Evolutionary conservation across 192 early-diverging fungal species (phyloP).

Genomic region (Cetraspora pellucida): DNA sequence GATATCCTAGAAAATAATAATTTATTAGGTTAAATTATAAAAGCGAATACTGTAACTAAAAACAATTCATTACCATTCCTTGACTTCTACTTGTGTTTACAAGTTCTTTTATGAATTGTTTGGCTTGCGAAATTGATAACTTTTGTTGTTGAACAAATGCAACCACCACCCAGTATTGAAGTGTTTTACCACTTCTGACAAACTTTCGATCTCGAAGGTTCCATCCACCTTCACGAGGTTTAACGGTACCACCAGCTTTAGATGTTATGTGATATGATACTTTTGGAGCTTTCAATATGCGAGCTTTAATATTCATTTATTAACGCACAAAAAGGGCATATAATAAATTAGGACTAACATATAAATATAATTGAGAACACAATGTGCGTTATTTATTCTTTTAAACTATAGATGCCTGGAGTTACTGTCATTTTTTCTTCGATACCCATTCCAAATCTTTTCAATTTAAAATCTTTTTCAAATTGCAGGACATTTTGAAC

Average conservation of each 20-base stretch:
- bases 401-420: constrained; percentile 41
- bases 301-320: constrained; percentile 52
- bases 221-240: constrained; percentile 80
- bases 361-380: background rate
- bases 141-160: constrained; percentile 66
- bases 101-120: constrained; percentile 76
- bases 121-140: constrained; percentile 53
- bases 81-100: constrained; percentile 72
- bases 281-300: constrained; percentile 77
- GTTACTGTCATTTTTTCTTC: constrained; percentile 67
- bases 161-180: constrained; percentile 83
- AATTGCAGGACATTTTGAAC: constrained; percentile 64
- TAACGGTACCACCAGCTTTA: constrained; percentile 47
- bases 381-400: background rate
- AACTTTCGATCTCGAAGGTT: constrained; percentile 84
- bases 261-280: constrained; percentile 65
- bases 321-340: background rate
- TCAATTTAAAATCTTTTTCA: constrained; percentile 67
- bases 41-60: background rate
- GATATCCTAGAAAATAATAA: constrained; percentile 39
- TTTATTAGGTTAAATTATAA: background rate
- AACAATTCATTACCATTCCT: constrained; percentile 61
- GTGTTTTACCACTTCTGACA: constrained; percentile 70
- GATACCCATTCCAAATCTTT: constrained; percentile 73
- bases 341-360: constrained; percentile 20